phyloP scores from a whole-genome alignment of 1,139 yeast species.

The Hansenula lynferdii region DNA sequence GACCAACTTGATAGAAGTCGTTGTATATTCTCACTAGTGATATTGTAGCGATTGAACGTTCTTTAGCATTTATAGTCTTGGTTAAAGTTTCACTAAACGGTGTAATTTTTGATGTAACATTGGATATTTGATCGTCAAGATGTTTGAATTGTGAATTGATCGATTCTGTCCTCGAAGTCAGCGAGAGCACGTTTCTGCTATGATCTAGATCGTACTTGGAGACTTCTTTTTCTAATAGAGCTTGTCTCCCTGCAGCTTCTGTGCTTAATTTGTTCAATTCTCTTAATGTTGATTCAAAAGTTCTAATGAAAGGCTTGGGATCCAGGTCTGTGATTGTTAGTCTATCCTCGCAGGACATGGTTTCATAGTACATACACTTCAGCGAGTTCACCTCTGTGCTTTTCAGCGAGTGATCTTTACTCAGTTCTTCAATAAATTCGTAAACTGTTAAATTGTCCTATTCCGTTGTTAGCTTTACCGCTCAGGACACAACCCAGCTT shows the following conservation, averaged over 20 bases:
- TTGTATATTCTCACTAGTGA: conserved; percentile 75
- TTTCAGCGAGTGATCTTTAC: conserved; percentile 59
- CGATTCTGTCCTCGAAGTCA: conserved; percentile 42
- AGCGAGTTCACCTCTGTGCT: conserved; percentile 51
- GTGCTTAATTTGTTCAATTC: conserved; percentile 59
- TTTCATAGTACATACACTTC: conserved; percentile 26
- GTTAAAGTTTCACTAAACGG: conserved; percentile 74
- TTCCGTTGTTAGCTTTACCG: too few relatives aligned
- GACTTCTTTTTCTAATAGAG: conserved; percentile 49
- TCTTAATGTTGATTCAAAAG: conserved; percentile 80
- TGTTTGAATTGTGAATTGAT: conserved; percentile 42
- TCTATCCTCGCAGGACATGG: neutral
- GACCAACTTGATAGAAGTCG: conserved; percentile 58
- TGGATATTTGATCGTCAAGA: conserved; percentile 56
- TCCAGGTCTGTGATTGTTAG: conserved; percentile 40
- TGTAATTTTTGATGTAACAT: conserved; percentile 58
- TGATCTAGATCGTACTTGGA: conserved; percentile 63
- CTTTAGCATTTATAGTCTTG: conserved; percentile 71
- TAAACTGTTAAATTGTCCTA: conserved; percentile 62
- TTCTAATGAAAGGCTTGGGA: conserved; percentile 92
- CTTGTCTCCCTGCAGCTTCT: conserved; percentile 47
- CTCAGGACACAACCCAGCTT: too few relatives aligned
- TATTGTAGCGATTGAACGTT: conserved; percentile 68
- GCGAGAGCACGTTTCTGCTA: conserved; percentile 56
- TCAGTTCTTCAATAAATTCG: conserved; percentile 79